Conservation (phyloP, 768 basidiomycete species). For the Lyophyllum semitale region DNA sequence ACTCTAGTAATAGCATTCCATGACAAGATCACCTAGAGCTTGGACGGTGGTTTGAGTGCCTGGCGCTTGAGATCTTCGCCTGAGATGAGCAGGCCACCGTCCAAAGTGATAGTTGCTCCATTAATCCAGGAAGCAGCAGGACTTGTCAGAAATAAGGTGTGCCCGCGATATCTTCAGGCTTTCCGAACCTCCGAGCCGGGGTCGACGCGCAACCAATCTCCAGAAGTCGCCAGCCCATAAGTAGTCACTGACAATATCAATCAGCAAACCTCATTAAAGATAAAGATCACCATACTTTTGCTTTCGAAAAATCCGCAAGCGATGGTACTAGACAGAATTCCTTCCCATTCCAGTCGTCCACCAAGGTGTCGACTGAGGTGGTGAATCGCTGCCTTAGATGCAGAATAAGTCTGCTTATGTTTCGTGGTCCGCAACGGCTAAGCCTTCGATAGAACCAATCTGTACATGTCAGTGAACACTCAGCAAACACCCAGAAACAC, state of each 20-base stretch:
- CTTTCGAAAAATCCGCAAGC: slow-evolving; percentile 55
- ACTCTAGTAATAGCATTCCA: not conserved
- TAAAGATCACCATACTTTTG: slow-evolving; percentile 31
- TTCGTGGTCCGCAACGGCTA: slow-evolving; percentile 52
- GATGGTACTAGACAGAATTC: slow-evolving; percentile 63
- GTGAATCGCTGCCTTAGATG: slow-evolving; percentile 63
- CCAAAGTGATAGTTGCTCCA: slow-evolving; percentile 62
- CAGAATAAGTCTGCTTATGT: slow-evolving; percentile 69
- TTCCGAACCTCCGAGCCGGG: slow-evolving; percentile 58
- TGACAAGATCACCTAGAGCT: slow-evolving; percentile 22
- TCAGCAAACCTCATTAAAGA: not conserved
- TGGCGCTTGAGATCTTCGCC: slow-evolving; percentile 5
- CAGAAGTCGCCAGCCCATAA: slow-evolving; percentile 45
- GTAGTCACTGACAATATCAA: slow-evolving; percentile 47
- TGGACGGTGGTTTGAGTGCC: slow-evolving; percentile 28
- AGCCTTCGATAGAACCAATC: slow-evolving; percentile 67
- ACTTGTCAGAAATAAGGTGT: slow-evolving; percentile 63
- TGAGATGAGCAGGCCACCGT: slow-evolving; percentile 55
- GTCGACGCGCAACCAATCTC: slow-evolving; percentile 44
- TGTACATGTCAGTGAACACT: slow-evolving; percentile 26
- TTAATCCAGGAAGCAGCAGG: slow-evolving; percentile 64
- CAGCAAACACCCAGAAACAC: no score
- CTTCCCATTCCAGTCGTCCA: slow-evolving; percentile 53
- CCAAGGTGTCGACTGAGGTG: slow-evolving; percentile 63
- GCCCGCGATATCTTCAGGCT: slow-evolving; percentile 65